Evolutionary conservation across 2,329 filamentous ascomycete genomes (phyloP), one percentile per base, ranked within the genome.

Genomic region (Hymenoscyphus scutula): DNA sequence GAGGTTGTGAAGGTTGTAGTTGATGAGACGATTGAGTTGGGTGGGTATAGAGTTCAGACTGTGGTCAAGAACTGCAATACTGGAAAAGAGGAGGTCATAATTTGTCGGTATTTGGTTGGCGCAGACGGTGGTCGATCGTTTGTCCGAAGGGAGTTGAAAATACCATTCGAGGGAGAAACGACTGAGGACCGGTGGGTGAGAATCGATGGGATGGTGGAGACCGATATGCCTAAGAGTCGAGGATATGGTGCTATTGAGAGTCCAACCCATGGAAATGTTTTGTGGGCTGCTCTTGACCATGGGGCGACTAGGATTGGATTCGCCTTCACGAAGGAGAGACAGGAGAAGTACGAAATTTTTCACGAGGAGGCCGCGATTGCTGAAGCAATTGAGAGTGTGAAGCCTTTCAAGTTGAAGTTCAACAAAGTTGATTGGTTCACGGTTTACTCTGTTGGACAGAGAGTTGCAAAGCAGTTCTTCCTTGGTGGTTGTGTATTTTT

Each of bases 391-490:
- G 75, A 74, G 60, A 72, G 73, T 29, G 75, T 79, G 56, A 76
- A 75, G 54, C 78, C 79, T 0, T 80, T 80, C 68, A 72, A 69
- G 3, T 63, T 79, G 23, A 71, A 74, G 37, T 79, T 79, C 60
- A 75, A 77, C 59, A 70, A 74, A 51, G 71, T 78, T 3, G 61
- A 81, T 71, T 87, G 84, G 84, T 87, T 83, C 79, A 84, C 81
- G 1, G 79, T 82, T 11, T 85, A 85, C 64, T 76, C 77, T 10
- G 83, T 86, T 37, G 83, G 83, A 2, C 84, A 87, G 72, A 79
- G 84, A 15, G 78, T 88, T 23, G 86, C 85, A 0, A 79, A 82
- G 38, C 76, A 78, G 32, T 89, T 88, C 72, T 81, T 84, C 65
- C 78, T 81, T 45, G 76, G 82, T n/a, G 73, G 80, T 58, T 79